Evolutionary conservation across 2,329 filamentous ascomycete species (phyloP), one percentile per base, ranked within the genome.

Genomic region (Fusarium anguioides): DNA sequence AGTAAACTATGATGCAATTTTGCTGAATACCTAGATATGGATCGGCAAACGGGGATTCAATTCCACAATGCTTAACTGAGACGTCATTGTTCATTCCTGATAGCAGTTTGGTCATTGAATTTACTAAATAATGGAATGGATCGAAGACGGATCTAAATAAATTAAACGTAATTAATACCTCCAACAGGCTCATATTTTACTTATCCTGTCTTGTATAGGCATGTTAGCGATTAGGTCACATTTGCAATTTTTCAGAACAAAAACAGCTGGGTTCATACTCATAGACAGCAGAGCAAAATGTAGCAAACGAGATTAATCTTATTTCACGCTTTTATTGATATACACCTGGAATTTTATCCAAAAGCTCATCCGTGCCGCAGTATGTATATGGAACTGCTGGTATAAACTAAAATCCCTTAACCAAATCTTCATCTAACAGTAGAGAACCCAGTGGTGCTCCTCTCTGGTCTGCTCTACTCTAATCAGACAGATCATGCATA

Each of bases 1-100:
- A 17, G n/a, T 11, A 37, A 42, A 33, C 15, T 9, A 33, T 60
- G 55, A 60, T 60, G 60, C 45, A 65, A 66, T 48, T 11, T 37
- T 17, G 17, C 7, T 44, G 10, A 26, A 26, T 26, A 10, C 24
- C 24, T 39, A 20, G 31, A 31, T 31, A 58, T 41, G 42, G 21
- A 50, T 60, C 52, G 31, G 15, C 37, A 21, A 10, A 14, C 42
- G 42, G 48, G 24, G 26, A 39, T 47, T 36, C 41, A 47, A 39
- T 31, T 21, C 24, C 33, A 8, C 18, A 26, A 42, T 12, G 17
- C 24, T 52, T 24, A 29, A 48, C n/a, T n/a, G 5, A 27, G 24
- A 54, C 58, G 57, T 64, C 63, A 66, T 59, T 35, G 33, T 18
- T 29, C 14, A 17, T 20, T 24, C 8, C 33, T 33, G 26, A 21